Conservation (phyloP, 2,329 filamentous ascomycete species). For the Trichoderma guizhouense region DNA sequence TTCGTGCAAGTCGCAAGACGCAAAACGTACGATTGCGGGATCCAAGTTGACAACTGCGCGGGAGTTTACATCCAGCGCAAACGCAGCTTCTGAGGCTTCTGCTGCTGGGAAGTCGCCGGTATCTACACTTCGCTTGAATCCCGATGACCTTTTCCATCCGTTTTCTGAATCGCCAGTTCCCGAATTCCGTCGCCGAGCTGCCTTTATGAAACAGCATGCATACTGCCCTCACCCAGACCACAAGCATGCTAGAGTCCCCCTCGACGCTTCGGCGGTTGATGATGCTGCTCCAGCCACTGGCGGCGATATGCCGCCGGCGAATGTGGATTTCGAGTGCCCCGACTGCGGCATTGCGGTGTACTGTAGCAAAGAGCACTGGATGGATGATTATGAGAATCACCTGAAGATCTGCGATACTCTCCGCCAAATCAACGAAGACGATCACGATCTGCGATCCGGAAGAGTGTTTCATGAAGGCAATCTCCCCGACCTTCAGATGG, state of each 20-base stretch:
- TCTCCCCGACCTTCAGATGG: constrained; percentile 84
- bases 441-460: constrained; percentile 89
- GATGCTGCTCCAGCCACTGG: constrained; percentile 53
- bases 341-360: constrained; percentile 94
- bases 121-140: constrained; percentile 46
- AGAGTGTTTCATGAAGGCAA: constrained; percentile 92
- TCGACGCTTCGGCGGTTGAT: constrained; percentile 62
- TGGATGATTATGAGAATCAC: constrained; percentile 90
- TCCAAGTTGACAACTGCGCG: constrained; percentile 24
- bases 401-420: constrained; percentile 89
- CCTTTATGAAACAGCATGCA: constrained; percentile 89
- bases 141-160: constrained; percentile 88
- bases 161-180: constrained; percentile 86
- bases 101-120: constrained; percentile 26
- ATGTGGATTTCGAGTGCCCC: constrained; percentile 91
- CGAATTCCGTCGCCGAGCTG: constrained; percentile 80
- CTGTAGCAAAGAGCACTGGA: constrained; percentile 93
- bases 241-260: constrained; percentile 66
- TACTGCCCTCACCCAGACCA: constrained; percentile 91
- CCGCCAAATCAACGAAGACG: constrained; percentile 93
- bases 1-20: constrained; percentile 24
- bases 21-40: constrained; percentile 20
- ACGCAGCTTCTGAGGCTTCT: constrained; percentile 27
- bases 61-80: constrained; percentile 32
- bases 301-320: constrained; percentile 63